phyloP scores from a whole-genome alignment of 106 monocot species.

The Allium fistulosum region DNA sequence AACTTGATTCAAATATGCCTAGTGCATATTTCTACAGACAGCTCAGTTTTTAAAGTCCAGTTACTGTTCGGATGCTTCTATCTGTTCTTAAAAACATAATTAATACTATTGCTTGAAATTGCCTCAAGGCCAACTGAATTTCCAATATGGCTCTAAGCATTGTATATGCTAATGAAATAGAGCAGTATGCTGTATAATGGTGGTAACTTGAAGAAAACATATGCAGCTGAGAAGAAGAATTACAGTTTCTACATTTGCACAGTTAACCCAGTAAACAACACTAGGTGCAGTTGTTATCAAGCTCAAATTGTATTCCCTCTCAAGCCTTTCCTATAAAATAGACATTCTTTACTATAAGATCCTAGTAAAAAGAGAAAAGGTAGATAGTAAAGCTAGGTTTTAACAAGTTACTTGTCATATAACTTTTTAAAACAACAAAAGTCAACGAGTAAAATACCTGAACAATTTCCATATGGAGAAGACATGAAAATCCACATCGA shows the following conservation, averaged over 20 bases:
- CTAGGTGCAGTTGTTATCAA: constrained; percentile 99
- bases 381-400: no score
- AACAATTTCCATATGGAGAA: constrained; percentile 99
- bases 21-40: no score
- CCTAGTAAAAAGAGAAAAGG: neutral
- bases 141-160: neutral
- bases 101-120: neutral
- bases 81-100: no score
- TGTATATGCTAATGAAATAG: neutral
- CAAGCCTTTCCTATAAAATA: constrained; percentile 88
- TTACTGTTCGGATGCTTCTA: no score
- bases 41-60: no score
- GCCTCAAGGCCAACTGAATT: neutral
- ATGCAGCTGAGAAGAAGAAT: constrained; percentile 17
- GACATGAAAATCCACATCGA: constrained; percentile 91
- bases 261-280: constrained; percentile 87
- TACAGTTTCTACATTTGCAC: constrained; percentile 76
- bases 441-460: constrained; percentile 35
- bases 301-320: constrained; percentile 87
- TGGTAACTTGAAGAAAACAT: neutral
- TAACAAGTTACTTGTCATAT: no score
- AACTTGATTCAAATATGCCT: no score
- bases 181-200: neutral
- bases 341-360: constrained; percentile 4
- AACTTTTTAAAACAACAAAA: no score